These are phyloP conservation scores for Ophiostoma novo-ulmi DNA, from an alignment of 2,329 filamentous ascomycete genomes.

Conservation along the genomic window DNA sequence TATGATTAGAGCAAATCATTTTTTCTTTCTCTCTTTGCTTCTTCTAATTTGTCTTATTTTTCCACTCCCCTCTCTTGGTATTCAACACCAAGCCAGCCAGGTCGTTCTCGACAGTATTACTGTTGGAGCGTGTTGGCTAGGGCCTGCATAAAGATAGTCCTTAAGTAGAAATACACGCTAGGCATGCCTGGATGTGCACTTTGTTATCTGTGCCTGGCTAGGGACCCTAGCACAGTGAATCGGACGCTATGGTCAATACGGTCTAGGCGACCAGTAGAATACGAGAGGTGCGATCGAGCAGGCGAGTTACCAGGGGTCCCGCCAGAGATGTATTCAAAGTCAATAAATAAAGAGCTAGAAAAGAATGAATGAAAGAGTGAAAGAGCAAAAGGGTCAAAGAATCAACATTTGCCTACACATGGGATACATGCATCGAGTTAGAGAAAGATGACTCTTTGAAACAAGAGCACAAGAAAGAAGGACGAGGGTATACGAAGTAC, in stretches of 20 bases:
- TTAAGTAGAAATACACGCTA: background rate
- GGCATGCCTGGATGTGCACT: background rate
- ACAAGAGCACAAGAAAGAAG: background rate
- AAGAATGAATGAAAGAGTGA: background rate
- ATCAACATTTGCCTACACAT: background rate
- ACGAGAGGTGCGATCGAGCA: background rate
- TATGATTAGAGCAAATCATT: background rate
- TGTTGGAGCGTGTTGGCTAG: background rate
- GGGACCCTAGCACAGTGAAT: background rate
- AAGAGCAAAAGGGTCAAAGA: too few relatives aligned
- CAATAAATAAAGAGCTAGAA: background rate
- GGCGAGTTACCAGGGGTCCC: background rate
- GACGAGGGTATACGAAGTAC: background rate
- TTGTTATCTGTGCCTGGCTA: background rate
- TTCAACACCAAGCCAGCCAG: background rate
- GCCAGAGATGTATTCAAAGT: background rate
- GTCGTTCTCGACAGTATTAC: background rate
- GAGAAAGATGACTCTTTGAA: background rate
- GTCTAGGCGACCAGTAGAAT: background rate
- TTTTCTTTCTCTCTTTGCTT: background rate
- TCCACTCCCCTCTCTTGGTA: background rate
- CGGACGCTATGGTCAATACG: constrained; percentile 2
- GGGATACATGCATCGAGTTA: background rate
- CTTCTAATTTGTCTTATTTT: background rate
- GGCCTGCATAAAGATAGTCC: background rate